These are phyloP conservation scores for Eucalyptus paniculata DNA, from an alignment of 345 rosid genomes.

Conservation along the genomic window DNA sequence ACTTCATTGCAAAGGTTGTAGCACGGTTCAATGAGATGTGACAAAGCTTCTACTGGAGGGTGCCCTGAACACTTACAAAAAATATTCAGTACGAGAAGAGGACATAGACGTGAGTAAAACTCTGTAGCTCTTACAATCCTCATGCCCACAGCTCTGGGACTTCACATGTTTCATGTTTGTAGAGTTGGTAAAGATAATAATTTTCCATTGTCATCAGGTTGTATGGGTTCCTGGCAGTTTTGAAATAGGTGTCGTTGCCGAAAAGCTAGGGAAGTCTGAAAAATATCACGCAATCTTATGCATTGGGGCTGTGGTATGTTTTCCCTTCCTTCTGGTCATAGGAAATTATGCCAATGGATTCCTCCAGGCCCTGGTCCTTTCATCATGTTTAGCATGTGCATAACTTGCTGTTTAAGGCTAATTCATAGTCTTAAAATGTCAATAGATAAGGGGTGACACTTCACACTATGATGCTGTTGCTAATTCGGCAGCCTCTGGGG, in stretches of 20 bases:
- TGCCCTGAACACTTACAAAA: conserved; percentile 73
- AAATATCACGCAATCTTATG: conserved; percentile 69
- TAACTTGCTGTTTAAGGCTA: background rate
- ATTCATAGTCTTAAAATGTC: background rate
- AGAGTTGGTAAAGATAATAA: background rate
- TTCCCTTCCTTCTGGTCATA: background rate
- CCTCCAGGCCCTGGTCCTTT: background rate
- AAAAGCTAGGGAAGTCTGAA: conserved; percentile 64
- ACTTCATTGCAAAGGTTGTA: conserved; percentile 40
- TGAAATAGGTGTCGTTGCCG: conserved; percentile 69
- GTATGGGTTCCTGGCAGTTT: conserved; percentile 98
- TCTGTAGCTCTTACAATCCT: background rate
- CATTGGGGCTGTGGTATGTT: conserved; percentile 93
- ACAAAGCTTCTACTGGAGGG: conserved; percentile 76
- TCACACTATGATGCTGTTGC: too few species aligned
- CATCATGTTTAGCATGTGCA: background rate
- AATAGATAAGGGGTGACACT: conserved; percentile 87
- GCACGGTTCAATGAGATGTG: conserved; percentile 89
- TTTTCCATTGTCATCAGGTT: conserved; percentile 28
- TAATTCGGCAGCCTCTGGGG: conserved; percentile 92
- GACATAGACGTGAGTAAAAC: conserved; percentile 48
- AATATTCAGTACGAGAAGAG: conserved; percentile 72
- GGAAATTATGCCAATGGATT: background rate
- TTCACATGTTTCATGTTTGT: background rate
- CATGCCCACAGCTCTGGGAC: background rate